Conservation (phyloP, 2,329 filamentous ascomycete genomes). For the Waltergamsia citrina region DNA sequence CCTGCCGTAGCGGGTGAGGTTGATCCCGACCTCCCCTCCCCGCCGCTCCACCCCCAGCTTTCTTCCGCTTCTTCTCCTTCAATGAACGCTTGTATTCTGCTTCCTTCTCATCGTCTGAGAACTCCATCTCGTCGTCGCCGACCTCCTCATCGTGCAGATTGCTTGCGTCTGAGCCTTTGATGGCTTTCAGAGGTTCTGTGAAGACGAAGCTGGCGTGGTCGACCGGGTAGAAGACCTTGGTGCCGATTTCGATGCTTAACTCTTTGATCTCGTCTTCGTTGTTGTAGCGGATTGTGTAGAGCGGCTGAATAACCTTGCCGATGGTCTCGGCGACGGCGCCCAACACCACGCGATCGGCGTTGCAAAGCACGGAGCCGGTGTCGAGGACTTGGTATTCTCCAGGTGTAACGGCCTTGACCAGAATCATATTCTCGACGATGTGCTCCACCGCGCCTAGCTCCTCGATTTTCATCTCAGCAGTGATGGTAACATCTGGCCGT, state of each 20-base stretch:
- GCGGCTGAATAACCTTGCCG: conserved; percentile 74
- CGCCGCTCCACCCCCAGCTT: conserved; percentile 18
- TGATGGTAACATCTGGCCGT: conserved; percentile 72
- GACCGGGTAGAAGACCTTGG: conserved; percentile 69
- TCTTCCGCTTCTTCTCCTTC: conserved; percentile 56
- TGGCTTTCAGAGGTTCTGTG: conserved; percentile 66
- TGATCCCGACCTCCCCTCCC: conserved; percentile 19
- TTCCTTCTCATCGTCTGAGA: conserved; percentile 94
- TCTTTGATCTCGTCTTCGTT: conserved; percentile 58
- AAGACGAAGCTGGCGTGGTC: conserved; percentile 77
- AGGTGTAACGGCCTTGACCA: conserved; percentile 69
- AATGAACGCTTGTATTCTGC: conserved; percentile 64
- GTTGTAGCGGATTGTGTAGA: conserved; percentile 75
- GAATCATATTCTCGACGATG: conserved; percentile 66
- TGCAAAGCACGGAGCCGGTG: conserved; percentile 73
- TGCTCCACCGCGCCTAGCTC: conserved; percentile 67
- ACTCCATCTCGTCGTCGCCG: conserved; percentile 78
- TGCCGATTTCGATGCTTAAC: conserved; percentile 57
- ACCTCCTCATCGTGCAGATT: conserved; percentile 94
- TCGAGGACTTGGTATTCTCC: conserved; percentile 83
- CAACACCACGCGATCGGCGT: conserved; percentile 63
- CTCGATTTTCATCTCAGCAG: conserved; percentile 65
- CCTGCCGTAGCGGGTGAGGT: conserved; percentile 30
- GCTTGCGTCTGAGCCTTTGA: conserved; percentile 88
- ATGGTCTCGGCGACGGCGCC: conserved; percentile 80